Base-by-base conservation (phyloP, 2,329 filamentous ascomycete species). In the Aspergillus terreus region DNA sequence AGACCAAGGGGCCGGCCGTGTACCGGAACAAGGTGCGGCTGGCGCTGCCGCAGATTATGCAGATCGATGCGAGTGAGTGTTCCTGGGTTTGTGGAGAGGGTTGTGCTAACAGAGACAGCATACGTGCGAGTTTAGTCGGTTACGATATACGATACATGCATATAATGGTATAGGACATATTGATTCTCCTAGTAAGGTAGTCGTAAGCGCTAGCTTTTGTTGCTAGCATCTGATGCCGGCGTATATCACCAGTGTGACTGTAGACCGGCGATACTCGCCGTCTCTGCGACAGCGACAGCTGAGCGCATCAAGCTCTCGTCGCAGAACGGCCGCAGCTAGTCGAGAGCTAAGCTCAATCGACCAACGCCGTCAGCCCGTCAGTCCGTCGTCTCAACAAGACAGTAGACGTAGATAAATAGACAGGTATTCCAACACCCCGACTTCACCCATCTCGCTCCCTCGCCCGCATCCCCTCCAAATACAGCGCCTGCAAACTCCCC, bases 11-110 rank as follows among this genome's bases (percentile, higher is more conserved):
- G 4, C 88, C 88, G n/a, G 88, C 89, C 1, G 73, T 96, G 55
- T 99, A 99, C 72, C 80, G 94, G 64, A 97, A 96, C 74, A 99
- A 99, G 75, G 84, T 99, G 41, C 82, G 87, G 53, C 74, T 99
- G 69, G 88, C 91, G 32, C 72, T 99, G 71, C 94, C 94, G 51
- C 87, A 94, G 70, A 77, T 99, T 47, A 82, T 82, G 68, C 92
- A 99, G 77, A 96, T 99, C 68, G 94, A 99, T 82, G 94, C 94
- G 53, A 95, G 92, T 96, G 79, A 56, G 46, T 57, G 42, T 41
- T 6, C 17, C 27, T 43, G 14, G 6, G 6, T 44, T 33, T 21
- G 11, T 47, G 38, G 44, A 12, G 32, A 32, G 23, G 30, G n/a
- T 12, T 7, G 21, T 36, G 19, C 51, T 62, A 57, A 60, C 49